Evolutionary conservation across 2,329 filamentous ascomycete genomes (phyloP).

Genomic region (Apiospora malaysiana): DNA sequence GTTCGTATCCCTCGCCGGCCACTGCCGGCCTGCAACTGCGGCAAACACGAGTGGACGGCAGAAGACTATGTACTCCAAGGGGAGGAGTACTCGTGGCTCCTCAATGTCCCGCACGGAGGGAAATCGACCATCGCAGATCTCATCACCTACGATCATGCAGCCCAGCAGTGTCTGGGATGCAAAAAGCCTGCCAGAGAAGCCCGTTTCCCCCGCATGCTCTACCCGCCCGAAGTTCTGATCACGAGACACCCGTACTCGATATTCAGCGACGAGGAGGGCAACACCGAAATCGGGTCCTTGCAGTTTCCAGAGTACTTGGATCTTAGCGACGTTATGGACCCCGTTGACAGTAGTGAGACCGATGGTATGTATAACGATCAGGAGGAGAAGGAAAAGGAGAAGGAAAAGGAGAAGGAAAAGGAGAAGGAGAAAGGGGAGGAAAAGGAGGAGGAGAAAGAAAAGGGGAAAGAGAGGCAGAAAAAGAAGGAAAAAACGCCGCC

Average conservation of each 20-base stretch:
- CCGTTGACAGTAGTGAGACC: not conserved
- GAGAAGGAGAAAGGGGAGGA: not conserved
- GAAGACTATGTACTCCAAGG: not conserved
- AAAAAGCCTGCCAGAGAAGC: accelerated
- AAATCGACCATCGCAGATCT: not conserved
- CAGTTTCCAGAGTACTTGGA: constrained; percentile 14
- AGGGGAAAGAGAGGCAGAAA: too few relatives aligned
- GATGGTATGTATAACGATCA: too few relatives aligned
- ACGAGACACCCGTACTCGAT: not conserved
- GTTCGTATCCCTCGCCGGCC: not conserved
- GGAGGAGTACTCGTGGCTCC: not conserved
- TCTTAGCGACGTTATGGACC: not conserved
- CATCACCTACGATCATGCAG: not conserved
- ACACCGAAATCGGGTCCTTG: not conserved
- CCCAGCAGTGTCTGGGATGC: not conserved
- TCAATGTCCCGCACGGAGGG: not conserved
- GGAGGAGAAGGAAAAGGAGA: not conserved
- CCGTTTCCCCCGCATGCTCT: not conserved
- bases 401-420: too few relatives aligned
- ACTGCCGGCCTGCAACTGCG: not conserved
- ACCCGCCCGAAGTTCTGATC: not conserved
- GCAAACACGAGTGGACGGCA: not conserved
- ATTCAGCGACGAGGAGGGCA: not conserved
- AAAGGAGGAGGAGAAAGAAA: not conserved
- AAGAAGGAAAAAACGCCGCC: too few relatives aligned